These are phyloP conservation scores for Microcera coccophila DNA, from an alignment of 2,329 filamentous ascomycete genomes.

Conservation along the genomic window DNA sequence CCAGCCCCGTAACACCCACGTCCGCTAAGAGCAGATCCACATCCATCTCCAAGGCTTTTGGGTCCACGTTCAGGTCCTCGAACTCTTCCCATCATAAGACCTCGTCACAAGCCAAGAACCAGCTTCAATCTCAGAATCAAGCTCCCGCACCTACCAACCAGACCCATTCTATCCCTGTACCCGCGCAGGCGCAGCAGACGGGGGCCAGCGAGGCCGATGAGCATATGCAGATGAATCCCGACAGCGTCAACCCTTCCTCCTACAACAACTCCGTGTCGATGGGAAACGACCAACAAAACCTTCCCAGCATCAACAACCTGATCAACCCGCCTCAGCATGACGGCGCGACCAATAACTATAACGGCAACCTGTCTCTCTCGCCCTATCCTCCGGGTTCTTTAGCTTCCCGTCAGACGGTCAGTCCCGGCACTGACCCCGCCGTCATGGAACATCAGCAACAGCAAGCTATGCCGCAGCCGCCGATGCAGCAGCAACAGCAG, in stretches of 20 bases:
- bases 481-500: constrained; percentile 35
- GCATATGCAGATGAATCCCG: constrained; percentile 26
- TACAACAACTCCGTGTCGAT: constrained; percentile 27
- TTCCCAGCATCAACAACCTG: constrained; percentile 78
- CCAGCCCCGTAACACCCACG: constrained; percentile 59
- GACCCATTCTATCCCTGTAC: too few species aligned
- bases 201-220: constrained; percentile 20
- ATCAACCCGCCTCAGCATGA: constrained; percentile 58
- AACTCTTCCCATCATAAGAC: constrained; percentile 26
- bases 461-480: constrained; percentile 21
- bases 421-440: constrained; percentile 36
- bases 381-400: constrained; percentile 26
- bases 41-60: constrained; percentile 46
- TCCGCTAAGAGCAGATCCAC: constrained; percentile 28
- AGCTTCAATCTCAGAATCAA: constrained; percentile 20
- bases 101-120: constrained; percentile 2
- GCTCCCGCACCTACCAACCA: not conserved
- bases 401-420: constrained; percentile 31
- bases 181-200: too few species aligned
- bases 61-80: constrained; percentile 33
- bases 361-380: constrained; percentile 20
- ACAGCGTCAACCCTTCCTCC: constrained; percentile 26
- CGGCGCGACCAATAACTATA: constrained; percentile 31
- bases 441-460: constrained; percentile 37
- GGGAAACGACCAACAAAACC: constrained; percentile 46